Conservation (phyloP, 129 eudicot genomes). For the Ambrosia artemisiifolia region DNA sequence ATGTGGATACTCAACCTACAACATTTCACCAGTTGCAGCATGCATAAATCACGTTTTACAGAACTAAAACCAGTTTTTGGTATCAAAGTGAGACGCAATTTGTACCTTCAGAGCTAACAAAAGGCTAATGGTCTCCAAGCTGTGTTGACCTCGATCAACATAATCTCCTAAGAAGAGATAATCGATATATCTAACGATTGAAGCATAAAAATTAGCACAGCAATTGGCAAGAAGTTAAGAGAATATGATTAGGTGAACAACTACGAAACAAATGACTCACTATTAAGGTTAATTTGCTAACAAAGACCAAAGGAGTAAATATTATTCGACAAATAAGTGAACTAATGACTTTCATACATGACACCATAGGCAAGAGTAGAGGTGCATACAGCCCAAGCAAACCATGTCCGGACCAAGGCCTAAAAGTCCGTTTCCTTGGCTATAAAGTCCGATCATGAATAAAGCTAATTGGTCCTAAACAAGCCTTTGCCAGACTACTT, state of each 20-base stretch:
- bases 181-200: constrained; percentile 78
- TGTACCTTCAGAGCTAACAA: constrained; percentile 88
- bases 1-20: constrained; percentile 86
- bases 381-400: constrained; percentile 4
- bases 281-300: neutral
- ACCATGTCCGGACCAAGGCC: neutral
- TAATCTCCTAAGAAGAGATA: constrained; percentile 99
- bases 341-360: constrained; percentile 1
- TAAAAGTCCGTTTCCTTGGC: neutral
- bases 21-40: constrained; percentile 12
- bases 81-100: neutral
- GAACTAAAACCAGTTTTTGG: neutral
- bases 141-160: constrained; percentile 99
- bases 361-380: constrained; percentile 6
- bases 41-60: constrained; percentile 1
- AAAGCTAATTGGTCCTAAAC: neutral
- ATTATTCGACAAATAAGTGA: neutral
- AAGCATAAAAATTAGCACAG: constrained; percentile 29
- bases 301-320: neutral
- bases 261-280: neutral
- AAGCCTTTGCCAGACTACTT: neutral
- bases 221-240: neutral
- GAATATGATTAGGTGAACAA: constrained; percentile 5
- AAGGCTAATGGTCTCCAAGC: constrained; percentile 93
- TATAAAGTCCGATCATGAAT: neutral